Evolutionary conservation across 2,329 filamentous ascomycete species (phyloP).

Genomic region (Fusarium irregulare): DNA sequence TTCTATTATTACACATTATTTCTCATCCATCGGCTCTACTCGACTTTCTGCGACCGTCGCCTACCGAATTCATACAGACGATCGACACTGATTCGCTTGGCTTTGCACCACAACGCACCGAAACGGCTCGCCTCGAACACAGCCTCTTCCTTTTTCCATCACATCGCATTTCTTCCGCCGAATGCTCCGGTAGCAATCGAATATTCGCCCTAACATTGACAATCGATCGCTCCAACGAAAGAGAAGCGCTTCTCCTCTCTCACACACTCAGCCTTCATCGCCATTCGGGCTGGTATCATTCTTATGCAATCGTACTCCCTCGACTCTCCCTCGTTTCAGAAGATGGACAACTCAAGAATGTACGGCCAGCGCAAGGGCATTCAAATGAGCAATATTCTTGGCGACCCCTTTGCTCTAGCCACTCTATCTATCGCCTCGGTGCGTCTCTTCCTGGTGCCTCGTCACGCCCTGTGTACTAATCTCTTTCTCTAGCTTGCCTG

Average conservation of each 20-base stretch:
- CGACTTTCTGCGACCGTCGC: slow-evolving; percentile 16
- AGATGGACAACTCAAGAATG: slow-evolving; percentile 79
- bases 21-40: slow-evolving; percentile 33
- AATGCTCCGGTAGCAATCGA: slow-evolving; percentile 49
- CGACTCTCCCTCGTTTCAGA: slow-evolving; percentile 78
- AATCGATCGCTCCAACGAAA: slow-evolving; percentile 22
- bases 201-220: slow-evolving; percentile 11
- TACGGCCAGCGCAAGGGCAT: slow-evolving; percentile 71
- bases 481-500: slow-evolving; percentile 78
- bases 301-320: slow-evolving; percentile 79
- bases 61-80: slow-evolving; percentile 24
- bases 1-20: slow-evolving; percentile 37
- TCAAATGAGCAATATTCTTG: slow-evolving; percentile 88
- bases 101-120: slow-evolving; percentile 19
- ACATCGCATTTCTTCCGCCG: slow-evolving; percentile 30
- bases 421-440: slow-evolving; percentile 93
- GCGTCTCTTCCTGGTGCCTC: slow-evolving; percentile 56
- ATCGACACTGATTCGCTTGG: slow-evolving; percentile 33
- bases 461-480: slow-evolving; percentile 33
- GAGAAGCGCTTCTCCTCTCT: slow-evolving; percentile 26
- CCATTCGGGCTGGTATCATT: slow-evolving; percentile 19
- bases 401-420: slow-evolving; percentile 94
- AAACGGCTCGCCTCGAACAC: slow-evolving; percentile 23
- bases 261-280: slow-evolving; percentile 14
- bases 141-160: slow-evolving; percentile 24